Evolutionary conservation across 371 early-diverging fungal genomes (phyloP).

Genomic region (Mortierella sp.): DNA sequence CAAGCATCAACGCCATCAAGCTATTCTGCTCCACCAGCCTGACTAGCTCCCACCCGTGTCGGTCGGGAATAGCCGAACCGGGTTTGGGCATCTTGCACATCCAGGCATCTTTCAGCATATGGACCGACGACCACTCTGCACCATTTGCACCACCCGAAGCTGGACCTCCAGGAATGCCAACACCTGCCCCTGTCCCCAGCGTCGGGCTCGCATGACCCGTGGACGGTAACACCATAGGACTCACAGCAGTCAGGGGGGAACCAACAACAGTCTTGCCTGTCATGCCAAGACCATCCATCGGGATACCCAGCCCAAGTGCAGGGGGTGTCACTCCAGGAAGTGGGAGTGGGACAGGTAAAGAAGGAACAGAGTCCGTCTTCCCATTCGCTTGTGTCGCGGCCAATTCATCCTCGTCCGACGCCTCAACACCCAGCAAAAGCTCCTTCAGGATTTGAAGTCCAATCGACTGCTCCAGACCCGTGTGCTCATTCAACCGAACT

Average conservation of each 20-base stretch:
- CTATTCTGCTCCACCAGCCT: conserved; percentile 74
- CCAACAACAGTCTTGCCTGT: conserved; percentile 2
- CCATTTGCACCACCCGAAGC: background rate
- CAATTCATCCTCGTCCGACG: conserved; percentile 65
- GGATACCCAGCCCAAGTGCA: conserved; percentile 37
- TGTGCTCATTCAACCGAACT: conserved; percentile 52
- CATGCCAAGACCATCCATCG: conserved; percentile 24
- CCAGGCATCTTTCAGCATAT: conserved; percentile 40
- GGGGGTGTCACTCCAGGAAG: conserved; percentile 21
- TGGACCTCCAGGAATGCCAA: conserved; percentile 21
- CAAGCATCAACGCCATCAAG: conserved; percentile 69
- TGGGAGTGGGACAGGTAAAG: conserved; percentile 13
- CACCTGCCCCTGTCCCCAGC: conserved; percentile 31
- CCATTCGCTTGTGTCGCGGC: conserved; percentile 24
- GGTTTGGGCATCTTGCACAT: conserved; percentile 55
- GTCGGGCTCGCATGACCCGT: conserved; percentile 33
- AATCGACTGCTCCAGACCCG: conserved; percentile 58
- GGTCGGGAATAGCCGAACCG: conserved; percentile 54
- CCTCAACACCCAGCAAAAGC: conserved; percentile 60
- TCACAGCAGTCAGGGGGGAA: background rate
- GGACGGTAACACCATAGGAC: background rate
- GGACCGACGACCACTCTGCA: background rate
- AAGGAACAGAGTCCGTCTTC: conserved; percentile 13
- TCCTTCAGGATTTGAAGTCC: conserved; percentile 74
- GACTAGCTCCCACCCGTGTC: conserved; percentile 68